Conservation (phyloP, 2,329 filamentous ascomycete genomes). For the Elsinoe australis region DNA sequence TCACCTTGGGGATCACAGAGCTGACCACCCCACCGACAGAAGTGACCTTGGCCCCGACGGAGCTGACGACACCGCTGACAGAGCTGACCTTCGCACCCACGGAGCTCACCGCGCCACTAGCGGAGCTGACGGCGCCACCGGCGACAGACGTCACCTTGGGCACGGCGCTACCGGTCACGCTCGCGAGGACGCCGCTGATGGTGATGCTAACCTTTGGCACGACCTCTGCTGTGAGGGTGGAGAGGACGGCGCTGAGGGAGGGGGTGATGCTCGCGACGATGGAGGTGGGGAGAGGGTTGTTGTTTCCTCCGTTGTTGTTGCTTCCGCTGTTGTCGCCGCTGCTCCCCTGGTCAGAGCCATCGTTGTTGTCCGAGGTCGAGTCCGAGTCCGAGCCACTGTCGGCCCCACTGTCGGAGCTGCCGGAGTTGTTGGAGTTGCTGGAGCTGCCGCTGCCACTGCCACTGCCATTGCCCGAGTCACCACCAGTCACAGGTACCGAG, state of each 20-base stretch:
- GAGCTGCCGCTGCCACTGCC: too few relatives aligned
- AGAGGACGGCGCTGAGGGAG: not conserved
- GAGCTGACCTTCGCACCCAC: too few relatives aligned
- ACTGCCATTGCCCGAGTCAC: too few relatives aligned
- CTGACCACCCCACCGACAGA: too few relatives aligned
- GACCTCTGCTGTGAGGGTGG: not conserved
- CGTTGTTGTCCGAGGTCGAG: not conserved
- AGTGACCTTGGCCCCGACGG: too few relatives aligned
- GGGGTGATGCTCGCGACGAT: conserved; percentile 2
- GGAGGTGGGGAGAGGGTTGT: not conserved
- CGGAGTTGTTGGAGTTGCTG: not conserved
- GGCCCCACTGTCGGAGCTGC: not conserved
- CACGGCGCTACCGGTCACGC: not conserved
- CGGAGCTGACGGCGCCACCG: not conserved
- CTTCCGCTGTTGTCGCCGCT: not conserved
- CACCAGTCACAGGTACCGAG: too few relatives aligned
- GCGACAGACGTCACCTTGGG: not conserved
- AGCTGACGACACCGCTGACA: too few relatives aligned
- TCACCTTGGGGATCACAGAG: too few relatives aligned
- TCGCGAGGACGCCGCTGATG: not conserved
- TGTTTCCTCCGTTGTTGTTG: not conserved
- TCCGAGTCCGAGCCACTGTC: too few relatives aligned
- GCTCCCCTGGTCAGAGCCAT: too few relatives aligned
- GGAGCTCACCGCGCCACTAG: not conserved
- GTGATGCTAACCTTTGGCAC: not conserved